Base-by-base conservation (phyloP, 192 early-diverging fungal species). In the Linnemannia exigua region DNA sequence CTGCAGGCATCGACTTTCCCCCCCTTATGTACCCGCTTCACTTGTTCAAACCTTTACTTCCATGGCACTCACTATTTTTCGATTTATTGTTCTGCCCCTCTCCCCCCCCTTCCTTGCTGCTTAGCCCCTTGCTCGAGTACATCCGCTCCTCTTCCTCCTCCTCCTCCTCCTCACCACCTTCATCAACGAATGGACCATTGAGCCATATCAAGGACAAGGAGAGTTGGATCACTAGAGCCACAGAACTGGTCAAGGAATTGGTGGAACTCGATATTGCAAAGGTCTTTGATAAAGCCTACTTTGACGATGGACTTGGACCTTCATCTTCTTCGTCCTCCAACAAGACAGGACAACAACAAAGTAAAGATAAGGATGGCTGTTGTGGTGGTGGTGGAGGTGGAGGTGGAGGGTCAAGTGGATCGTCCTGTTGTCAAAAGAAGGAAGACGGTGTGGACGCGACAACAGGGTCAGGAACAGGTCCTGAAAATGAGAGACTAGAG, bases 261-360 rank as follows among this genome's bases (percentile, higher is more conserved):
- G 51, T 74, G 17, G 78, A 80, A 16, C 33, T 86, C 15, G 84
- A 86, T 28, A 86, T 86, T 48, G 67, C 78, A 1, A 79, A 86
- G 19, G 70, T 86, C 19, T 86, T 86, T 74, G 84, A 86, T 35
- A 86, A 86, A n/a, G 84, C 84, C 20, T 86, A 73, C 51, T 86
- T 86, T 74, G 84, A 86, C 33, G 84, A 80, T 14, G 70, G 67
- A 36, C 75, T 22, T 51, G 66, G 67, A 19, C 67, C 61, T 22
- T 71, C 72, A 33, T 54, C 51, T 28, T n/a, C 63, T 2, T 37
- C 67, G 8, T n/a, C 70, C 12, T 48, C n/a, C 11, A 28, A 46
- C 36, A 79, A 86, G 25, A 44, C 41, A 6, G 5, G 9, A 44
- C 41, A 44, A 44, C 41, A 44, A 9, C 41, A 44, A 44, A 9